phyloP scores from a whole-genome alignment of 78 protist genomes.

The Thecamonas trahens region DNA sequence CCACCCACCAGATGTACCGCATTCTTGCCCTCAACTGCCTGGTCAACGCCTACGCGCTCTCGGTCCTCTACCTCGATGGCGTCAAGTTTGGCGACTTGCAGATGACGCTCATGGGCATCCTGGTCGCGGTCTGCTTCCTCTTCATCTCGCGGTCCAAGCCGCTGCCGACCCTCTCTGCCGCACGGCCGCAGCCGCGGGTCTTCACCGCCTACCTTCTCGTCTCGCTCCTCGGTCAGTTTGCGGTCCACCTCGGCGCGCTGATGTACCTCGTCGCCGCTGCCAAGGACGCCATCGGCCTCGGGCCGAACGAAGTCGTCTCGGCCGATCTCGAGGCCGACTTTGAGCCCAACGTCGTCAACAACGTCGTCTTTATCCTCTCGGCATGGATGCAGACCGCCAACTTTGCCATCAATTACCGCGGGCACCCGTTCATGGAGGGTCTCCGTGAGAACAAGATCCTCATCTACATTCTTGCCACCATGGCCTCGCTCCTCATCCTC shows the following conservation, averaged over 20 bases:
- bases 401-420: slow-evolving; percentile 81
- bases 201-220: slow-evolving; percentile 67
- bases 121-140: slow-evolving; percentile 76
- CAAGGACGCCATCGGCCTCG: background rate
- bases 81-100: slow-evolving; percentile 87
- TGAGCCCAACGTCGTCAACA: slow-evolving; percentile 68
- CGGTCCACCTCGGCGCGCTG: slow-evolving; percentile 60
- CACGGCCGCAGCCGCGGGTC: slow-evolving; percentile 60
- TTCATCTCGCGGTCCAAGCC: slow-evolving; percentile 68
- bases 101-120: slow-evolving; percentile 66
- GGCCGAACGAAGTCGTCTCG: background rate
- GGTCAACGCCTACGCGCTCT: slow-evolving; percentile 74
- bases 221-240: slow-evolving; percentile 73
- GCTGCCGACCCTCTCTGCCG: slow-evolving; percentile 27
- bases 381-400: slow-evolving; percentile 61
- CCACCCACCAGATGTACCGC: slow-evolving; percentile 91
- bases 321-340: slow-evolving; percentile 65
- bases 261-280: slow-evolving; percentile 3
- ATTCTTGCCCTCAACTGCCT: slow-evolving; percentile 94
- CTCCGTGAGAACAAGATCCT: slow-evolving; percentile 39
- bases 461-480: too few species aligned
- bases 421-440: slow-evolving; percentile 61
- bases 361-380: slow-evolving; percentile 63
- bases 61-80: slow-evolving; percentile 88
- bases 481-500: too few species aligned